Evolutionary conservation across 768 basidiomycete species (phyloP).

Genomic region (Tylopilus vinaceipallidus): DNA sequence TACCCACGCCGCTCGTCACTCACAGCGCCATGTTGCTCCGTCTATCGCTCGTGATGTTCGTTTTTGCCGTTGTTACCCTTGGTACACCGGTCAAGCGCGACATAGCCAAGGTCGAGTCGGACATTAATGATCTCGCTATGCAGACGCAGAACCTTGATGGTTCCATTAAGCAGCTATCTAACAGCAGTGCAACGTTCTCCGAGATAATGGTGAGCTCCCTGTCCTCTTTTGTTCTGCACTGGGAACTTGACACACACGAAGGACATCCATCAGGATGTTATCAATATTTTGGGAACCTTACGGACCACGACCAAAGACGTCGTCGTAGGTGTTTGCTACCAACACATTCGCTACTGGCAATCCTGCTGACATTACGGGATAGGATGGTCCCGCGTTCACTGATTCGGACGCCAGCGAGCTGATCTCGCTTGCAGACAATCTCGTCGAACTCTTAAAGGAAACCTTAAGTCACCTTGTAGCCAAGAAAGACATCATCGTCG

Average conservation of each 20-base stretch:
- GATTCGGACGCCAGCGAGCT: not conserved
- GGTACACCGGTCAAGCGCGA: conserved; percentile 12
- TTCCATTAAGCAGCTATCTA: not conserved
- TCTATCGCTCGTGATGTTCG: conserved; percentile 8
- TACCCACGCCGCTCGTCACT: not conserved
- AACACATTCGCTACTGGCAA: not conserved
- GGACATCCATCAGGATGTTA: not conserved
- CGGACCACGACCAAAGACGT: not conserved
- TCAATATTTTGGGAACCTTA: rapidly evolving
- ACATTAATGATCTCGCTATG: not conserved
- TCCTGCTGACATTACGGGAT: not conserved
- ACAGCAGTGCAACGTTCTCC: rapidly evolving
- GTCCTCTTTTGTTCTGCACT: not conserved
- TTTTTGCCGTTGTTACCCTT: conserved; percentile 9
- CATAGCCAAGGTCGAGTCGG: not conserved
- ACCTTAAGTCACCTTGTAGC: not conserved
- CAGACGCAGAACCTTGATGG: not conserved
- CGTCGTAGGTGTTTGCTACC: not conserved
- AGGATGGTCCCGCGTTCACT: not conserved
- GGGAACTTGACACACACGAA: not conserved
- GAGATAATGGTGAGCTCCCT: not conserved
- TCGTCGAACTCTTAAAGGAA: not conserved
- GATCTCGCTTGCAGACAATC: rapidly evolving
- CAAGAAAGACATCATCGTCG: not conserved
- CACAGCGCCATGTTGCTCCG: conserved; percentile 9